Evolutionary conservation across 805 yeast species (phyloP), one percentile per base, ranked within the genome.

Genomic region (Lipomyces anomalus): DNA sequence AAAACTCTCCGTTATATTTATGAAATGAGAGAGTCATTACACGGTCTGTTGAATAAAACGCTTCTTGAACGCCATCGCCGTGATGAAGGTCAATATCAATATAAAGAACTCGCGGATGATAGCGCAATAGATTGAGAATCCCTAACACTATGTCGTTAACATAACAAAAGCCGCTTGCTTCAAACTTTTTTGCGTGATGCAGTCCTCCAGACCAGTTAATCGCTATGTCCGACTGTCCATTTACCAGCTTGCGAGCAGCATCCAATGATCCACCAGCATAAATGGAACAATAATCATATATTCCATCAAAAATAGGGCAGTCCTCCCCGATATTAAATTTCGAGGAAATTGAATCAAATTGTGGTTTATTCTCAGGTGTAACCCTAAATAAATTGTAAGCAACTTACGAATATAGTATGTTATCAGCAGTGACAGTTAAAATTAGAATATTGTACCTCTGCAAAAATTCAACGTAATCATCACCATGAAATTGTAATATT

Each of bases 11-110:
- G 54, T 76, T 73, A 62, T 85, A 88, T 62, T 88, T 88, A 68
- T 87, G 96, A 69, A 87, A 86, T 4, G 95, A 84, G 45, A 83
- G 76, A 1, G 95, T 86, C 86, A 84, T 85, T 30, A 87, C 96
- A 37, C 95, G 69, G 64, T 88, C 95, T 1, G 95, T 84, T 26
- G 94, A 78, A 63, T 87, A 88, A 59, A 87, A 87, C 1, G 95
- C 95, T 64, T 88, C 95, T 63, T 88, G 94, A 3, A 87, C 96
- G 50, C 95, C 96, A 64, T 87, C 96, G 26, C 96, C 96, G 61
- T 87, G 96, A 62, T 87, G 96, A 21, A 87, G 81, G 62, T 87
- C 96, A 42, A 85, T 87, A 62, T 87, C 96, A 47, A 87, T 84
- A 62, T 87, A 87, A 37, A 87, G 65, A 6, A 87, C 95, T 47